Evolutionary conservation across 768 basidiomycete species (phyloP).

Genomic region (Psilocybe subaeruginosa): DNA sequence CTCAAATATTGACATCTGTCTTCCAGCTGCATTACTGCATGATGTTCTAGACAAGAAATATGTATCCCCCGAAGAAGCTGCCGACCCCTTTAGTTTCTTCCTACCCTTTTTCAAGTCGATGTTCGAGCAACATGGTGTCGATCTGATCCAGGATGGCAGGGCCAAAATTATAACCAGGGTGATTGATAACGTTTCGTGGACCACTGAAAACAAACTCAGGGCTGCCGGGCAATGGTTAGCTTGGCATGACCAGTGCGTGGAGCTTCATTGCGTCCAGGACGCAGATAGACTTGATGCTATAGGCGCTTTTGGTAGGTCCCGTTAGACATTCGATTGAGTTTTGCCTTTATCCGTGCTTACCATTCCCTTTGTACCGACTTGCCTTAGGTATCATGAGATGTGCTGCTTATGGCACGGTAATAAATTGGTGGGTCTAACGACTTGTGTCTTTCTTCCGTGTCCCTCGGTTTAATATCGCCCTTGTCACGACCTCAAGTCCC

Average conservation of each 20-base stretch:
- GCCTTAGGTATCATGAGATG: conserved; percentile 64
- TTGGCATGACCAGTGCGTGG: conserved; percentile 74
- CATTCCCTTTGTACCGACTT: conserved; percentile 12
- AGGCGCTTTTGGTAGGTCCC: conserved; percentile 70
- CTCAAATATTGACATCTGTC: conserved; percentile 11
- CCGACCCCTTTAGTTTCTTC: conserved; percentile 69
- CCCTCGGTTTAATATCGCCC: conserved; percentile 14
- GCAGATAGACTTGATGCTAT: conserved; percentile 81
- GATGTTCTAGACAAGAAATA: conserved; percentile 91
- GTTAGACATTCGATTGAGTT: conserved; percentile 10
- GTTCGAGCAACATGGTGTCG: conserved; percentile 44
- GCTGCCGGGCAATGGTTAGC: conserved; percentile 54
- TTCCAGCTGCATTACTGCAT: conserved; percentile 78
- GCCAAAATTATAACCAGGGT: conserved; percentile 59
- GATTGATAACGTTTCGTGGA: conserved; percentile 85
- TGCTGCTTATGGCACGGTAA: conserved; percentile 62
- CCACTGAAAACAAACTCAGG: conserved; percentile 73
- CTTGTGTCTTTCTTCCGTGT: conserved; percentile 16
- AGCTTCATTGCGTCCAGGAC: conserved; percentile 84
- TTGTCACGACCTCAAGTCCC: conserved; percentile 30
- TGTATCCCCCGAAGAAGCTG: conserved; percentile 54
- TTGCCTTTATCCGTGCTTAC: conserved; percentile 14
- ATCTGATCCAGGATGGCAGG: conserved; percentile 64
- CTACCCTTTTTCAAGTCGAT: conserved; percentile 62
- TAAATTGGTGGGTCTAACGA: conserved; percentile 43